Base-by-base conservation (phyloP, 2,329 filamentous ascomycete genomes). In the Colletotrichum sansevieriae region DNA sequence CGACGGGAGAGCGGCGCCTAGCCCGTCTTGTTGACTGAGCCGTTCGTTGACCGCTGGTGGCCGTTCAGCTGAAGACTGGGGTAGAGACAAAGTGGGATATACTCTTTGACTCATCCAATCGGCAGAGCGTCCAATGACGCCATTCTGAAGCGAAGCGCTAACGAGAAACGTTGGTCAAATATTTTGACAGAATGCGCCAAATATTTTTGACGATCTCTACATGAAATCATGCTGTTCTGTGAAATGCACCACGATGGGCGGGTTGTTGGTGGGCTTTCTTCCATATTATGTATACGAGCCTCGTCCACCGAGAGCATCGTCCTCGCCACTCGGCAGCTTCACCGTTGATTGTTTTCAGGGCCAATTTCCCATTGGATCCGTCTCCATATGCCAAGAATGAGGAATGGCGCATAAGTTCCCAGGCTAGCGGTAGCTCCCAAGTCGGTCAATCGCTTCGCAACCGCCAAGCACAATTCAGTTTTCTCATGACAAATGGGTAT, bases 391-490 rank as follows among this genome's bases (percentile, higher is more conserved):
- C 46, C 46, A 46, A 64, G 54, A 47, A 39, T 15, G 55, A 47
- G 60, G 54, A 68, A 59, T 22, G 35, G 12, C 15, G 49, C 61
- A 65, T 33, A 65, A 59, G 54, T 65, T 59, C 65, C 65, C 18
- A 25, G 65, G 52, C 54, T 54, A 65, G 61, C 13, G 46, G 13
- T 15, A 33, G 7, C 25, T 12, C 10, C 47, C 46, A 56, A 68
- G 54, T 55, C 61, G 41, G 41, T 60, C 35, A 33, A 58, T 65
- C 65, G 65, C 54, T 65, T 60, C 29, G 18, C 18, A 11, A 20
- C 18, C 15, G 62, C 55, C 47, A 60, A 65, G 55, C 13, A 10
- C 7, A 4, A 4, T 8, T 29, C 56, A 22, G 2, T 10, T 12
- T n/a, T 20, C 35, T n/a, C 37, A 41, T 56, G 46, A 65, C 55